Evolutionary conservation across 306 rosid genomes (phyloP).

Genomic region (Amphicarpaea edgeworthii): DNA sequence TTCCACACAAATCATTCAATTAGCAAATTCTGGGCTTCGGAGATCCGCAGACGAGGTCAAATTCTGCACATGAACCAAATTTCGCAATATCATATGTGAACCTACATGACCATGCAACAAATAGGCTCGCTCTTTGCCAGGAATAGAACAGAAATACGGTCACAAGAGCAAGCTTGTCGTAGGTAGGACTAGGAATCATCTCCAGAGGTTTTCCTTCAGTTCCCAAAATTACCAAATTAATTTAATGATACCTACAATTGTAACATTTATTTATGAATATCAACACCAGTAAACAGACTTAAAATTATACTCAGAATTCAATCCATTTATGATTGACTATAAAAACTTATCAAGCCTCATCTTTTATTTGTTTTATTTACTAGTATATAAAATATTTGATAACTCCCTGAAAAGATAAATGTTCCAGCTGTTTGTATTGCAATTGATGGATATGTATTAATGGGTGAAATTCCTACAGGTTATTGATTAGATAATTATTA

Average conservation of each 20-base stretch:
- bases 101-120: not conserved
- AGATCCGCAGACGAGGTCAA: too few species aligned
- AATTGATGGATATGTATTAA: not conserved
- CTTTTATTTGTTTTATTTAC: not conserved
- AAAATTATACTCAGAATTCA: not conserved
- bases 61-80: too few species aligned
- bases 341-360: not conserved
- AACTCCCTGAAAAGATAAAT: not conserved
- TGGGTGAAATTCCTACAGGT: not conserved
- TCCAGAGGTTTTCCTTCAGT: conserved; percentile 5
- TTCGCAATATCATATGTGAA: too few species aligned
- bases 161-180: conserved; percentile 35
- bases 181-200: too few species aligned
- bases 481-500: not conserved
- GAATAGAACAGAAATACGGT: not conserved
- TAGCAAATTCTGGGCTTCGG: not conserved
- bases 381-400: conserved; percentile 6
- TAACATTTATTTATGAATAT: conserved; percentile 8
- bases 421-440: not conserved
- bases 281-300: conserved; percentile 29
- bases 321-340: not conserved
- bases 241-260: conserved; percentile 15
- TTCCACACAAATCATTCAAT: not conserved
- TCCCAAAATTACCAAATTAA: conserved; percentile 20
- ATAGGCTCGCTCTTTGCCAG: not conserved